Percentiles rank a stretch among this genome's conserved stretches.
phyloP scores from a whole-genome alignment of 495 filamentous ascomycete genomes.

The Podospora appendiculata region DNA sequence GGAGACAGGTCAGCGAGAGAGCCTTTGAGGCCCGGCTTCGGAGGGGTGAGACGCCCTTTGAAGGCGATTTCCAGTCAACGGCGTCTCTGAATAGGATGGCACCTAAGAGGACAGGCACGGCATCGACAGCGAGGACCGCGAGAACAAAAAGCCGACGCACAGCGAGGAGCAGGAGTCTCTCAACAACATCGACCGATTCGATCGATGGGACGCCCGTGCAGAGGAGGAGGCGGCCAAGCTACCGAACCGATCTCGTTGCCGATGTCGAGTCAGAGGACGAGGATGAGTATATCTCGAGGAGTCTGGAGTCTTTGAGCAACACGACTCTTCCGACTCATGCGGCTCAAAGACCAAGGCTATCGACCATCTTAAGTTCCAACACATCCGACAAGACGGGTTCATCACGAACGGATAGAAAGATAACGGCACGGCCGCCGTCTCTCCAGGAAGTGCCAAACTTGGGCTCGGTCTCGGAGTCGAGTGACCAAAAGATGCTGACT shows the following conservation, averaged over 20 bases:
- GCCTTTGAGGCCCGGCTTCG: conserved; percentile 31
- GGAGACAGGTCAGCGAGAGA: conserved; percentile 27
- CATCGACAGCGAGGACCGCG: conserved; percentile 20
- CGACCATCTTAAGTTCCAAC: conserved; percentile 26
- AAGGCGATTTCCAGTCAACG: conserved; percentile 16
- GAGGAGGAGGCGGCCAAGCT: conserved; percentile 15
- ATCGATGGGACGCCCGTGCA: conserved; percentile 10
- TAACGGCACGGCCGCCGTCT: too few species aligned
- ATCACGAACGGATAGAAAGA: not conserved
- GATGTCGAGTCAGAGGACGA: conserved; percentile 20
- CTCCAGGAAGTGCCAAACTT: too few species aligned
- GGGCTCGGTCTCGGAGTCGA: too few species aligned
- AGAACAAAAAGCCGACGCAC: conserved; percentile 24
- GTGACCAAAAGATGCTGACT: too few species aligned
- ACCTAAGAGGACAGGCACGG: conserved; percentile 14
- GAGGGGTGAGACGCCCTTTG: conserved; percentile 23
- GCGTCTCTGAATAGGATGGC: conserved; percentile 13
- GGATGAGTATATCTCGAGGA: conserved; percentile 12
- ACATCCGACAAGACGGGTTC: conserved; percentile 3
- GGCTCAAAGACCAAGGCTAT: conserved; percentile 24
- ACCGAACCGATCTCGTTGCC: conserved; percentile 10
- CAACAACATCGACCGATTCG: conserved; percentile 28
- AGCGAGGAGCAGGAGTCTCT: conserved; percentile 25
- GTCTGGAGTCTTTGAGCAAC: conserved; percentile 10
- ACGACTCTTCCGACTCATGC: conserved; percentile 10